Evolutionary conservation across 495 filamentous ascomycete species (phyloP), one percentile per base, ranked within the genome.

Genomic region (Trichoderma erinaceum): DNA sequence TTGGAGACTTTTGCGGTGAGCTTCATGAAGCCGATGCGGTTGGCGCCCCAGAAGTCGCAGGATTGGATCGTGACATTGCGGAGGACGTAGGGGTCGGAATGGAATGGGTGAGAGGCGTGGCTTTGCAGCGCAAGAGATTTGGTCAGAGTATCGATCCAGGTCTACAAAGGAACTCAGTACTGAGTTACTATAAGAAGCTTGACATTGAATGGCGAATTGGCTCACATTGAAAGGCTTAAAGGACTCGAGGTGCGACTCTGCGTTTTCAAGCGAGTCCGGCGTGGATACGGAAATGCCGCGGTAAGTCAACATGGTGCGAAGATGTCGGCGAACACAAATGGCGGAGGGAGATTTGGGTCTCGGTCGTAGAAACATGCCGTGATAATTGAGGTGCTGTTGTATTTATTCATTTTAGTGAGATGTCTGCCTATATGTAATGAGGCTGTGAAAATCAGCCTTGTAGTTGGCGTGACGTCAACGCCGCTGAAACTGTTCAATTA

Each of bases 11-110:
- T 78, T 4, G 89, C 85, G 41, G 83, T 83, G 10, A 97, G 75
- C 70, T 96, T 96, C 23, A 96, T 68, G 74, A 97, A 97, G 12
- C 93, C 92, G 25, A 94, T 73, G 11, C 87, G 80, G 18, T 66
- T n/a, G 3, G 72, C 74, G 61, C 87, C 87, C 70, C 92, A 96
- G 41, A 86, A 85, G 79, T 94, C 92, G 68, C 86, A 86, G 29
- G 89, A 77, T 73, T 96, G 91, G 70, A 96, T 79, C 3, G 87
- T 84, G 70, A 97, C 87, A 65, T 79, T 80, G 63, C 85, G 85
- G 6, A 97, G 85, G 11, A 79, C 70, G 77, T 94, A 96, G 3
- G 92, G 91, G 68, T 86, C 77, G 0, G 71, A 25, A 75, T 93
- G 82, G 76, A 96, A 96, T 65, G 88, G 83, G 74, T 97, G 92